Evolutionary conservation across 495 filamentous ascomycete genomes (phyloP), one percentile per base, ranked within the genome.

Genomic region (Talaromyces proteolyticus): DNA sequence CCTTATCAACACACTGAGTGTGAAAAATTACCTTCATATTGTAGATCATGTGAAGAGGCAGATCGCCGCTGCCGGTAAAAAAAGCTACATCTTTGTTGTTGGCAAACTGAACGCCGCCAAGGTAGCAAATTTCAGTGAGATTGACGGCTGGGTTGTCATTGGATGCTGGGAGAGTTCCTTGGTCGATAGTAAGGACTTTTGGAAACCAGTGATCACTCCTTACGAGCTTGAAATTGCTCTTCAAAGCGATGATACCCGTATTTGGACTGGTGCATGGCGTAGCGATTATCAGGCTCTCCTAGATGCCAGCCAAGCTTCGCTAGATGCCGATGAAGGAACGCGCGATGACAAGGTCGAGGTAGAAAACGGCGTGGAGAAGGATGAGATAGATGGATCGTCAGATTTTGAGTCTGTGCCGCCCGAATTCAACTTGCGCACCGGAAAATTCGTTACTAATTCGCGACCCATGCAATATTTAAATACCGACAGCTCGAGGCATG

Each of bases 141-240:
- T 98, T 10, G 91, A 88, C 17, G 94, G 87, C 12, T 98, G 93
- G 93, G 91, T 97, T 0, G 91, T 96, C 1, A 86, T 98, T 38
- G 94, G 94, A 8, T 98, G 93, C 68, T 97, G 94, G 93, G 93
- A 98, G 66, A 95, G 92, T 60, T 86, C 85, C 50, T 70, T 97
- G 41, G 80, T 97, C 11, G 88, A 88, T 55, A 87, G 87, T 53
- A 85, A 86, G 54, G 89, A 88, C 10, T 91, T 93, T 57, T 96
- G 79, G 70, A 84, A 78, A 60, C 89, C 89, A 1, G 79, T 97
- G 3, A 79, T 98, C 26, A 98, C 94, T 10, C 91, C 93, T 2
- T 97, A 90, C 60, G 93, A 97, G 76, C 68, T 97, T 20, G 80
- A 79, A 29, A 61, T 95, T 40, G 85, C 86, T 3, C 68, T 97